Evolutionary conservation across 2,329 filamentous ascomycete genomes (phyloP), one percentile per base, ranked within the genome.

Genomic region (Fonsecaea pedrosoi): DNA sequence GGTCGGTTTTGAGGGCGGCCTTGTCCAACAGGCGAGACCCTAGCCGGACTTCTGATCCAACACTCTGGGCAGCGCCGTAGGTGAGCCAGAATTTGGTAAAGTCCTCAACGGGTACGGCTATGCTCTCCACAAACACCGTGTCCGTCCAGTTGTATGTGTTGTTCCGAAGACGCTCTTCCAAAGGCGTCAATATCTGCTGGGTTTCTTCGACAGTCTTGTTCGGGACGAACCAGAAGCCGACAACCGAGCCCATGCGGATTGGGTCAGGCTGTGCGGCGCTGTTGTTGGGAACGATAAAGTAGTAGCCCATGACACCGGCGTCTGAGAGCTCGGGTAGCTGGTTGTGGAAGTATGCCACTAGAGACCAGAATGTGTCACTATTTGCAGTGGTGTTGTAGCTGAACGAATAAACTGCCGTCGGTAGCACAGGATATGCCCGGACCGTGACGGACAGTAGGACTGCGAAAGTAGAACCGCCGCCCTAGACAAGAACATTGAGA

Each of bases 361-460:
- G 82, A 54, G 79, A 71, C 72, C 82, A 88, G 76, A 83, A 88
- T 0, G 72, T 76, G 25, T 84, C 80, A 0, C 71, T 73, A 21
- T 74, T 69, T 1, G 74, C 70, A 32, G 69, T 67, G 13, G 71
- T 73, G 21, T 74, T 73, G 69, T 84, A 82, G 5, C 73, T 74
- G 15, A 85, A 75, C 6, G 75, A 77, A 9, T 80, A 81, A 4
- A 78, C 80, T 4, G 79, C 76, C 12, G 82, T 76, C 1, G 73
- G 73, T 25, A 75, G 72, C 63, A 83, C 79, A 2, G 78, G 77
- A 73, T 86, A 79, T 1, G 81, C 79, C 61, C 81, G 82, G 60
- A 83, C 77, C 0, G 82, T 87, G 71, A 86, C 78, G 1, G 82
- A 84, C 2, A 82, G 72, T 2, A 88, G 83, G 15, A 87, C 78